phyloP scores from a whole-genome alignment of 1,284 basidiomycete species.

The Lentinula novae-zelandiae region DNA sequence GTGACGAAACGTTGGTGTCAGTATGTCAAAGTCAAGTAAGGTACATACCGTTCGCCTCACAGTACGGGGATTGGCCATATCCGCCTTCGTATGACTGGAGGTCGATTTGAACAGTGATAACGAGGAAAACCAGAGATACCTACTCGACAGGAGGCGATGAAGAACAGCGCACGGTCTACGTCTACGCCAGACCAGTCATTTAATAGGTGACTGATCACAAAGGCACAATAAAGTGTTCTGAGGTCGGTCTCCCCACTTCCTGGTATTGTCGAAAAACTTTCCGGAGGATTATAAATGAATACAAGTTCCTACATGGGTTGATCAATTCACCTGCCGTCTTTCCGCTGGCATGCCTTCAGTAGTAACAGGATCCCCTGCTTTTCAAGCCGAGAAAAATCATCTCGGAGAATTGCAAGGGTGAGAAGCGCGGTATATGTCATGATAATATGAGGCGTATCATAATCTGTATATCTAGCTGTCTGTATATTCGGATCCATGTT shows the following conservation, averaged over 20 bases:
- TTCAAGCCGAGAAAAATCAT: conserved; percentile 71
- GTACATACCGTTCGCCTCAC: conserved; percentile 78
- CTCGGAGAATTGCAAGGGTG: conserved; percentile 77
- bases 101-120: neutral
- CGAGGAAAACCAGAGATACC: conserved; percentile 20
- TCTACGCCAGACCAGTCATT: conserved; percentile 77
- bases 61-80: conserved; percentile 77
- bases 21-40: neutral
- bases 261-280: conserved; percentile 76
- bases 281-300: conserved; percentile 1
- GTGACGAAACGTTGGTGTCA: neutral
- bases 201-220: conserved; percentile 76
- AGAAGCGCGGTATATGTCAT: conserved; percentile 90
- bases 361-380: conserved; percentile 59
- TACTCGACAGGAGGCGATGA: conserved; percentile 71
- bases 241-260: conserved; percentile 67
- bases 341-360: conserved; percentile 66
- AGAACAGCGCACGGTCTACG: conserved; percentile 54
- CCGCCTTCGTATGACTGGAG: conserved; percentile 88
- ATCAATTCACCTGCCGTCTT: conserved; percentile 73
- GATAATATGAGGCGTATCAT: conserved; percentile 78
- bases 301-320: neutral
- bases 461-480: conserved; percentile 8
- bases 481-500: conserved; percentile 2
- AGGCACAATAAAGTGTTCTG: conserved; percentile 87